Base-by-base conservation (phyloP, 768 basidiomycete genomes). In the Phylloporus rhodoxanthus region DNA sequence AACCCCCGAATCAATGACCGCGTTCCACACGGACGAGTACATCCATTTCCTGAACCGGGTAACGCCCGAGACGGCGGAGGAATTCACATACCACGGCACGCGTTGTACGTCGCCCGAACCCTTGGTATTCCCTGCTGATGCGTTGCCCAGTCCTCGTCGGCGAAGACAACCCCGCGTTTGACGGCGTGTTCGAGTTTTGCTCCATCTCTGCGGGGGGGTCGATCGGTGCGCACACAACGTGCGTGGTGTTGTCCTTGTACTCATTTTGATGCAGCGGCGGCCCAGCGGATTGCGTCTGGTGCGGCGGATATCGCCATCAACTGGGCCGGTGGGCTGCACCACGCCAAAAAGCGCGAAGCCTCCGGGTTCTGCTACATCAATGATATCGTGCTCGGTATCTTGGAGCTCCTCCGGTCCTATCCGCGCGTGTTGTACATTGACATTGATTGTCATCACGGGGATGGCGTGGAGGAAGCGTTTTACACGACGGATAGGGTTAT, bases 341-440 rank as follows among this genome's bases (percentile, higher is more conserved):
- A 99, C 67, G 96, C 96, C n/a, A 99, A 99, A 72, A 98, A 97
- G 67, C 81, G 89, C 48, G 96, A 97, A 71, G 96, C 95, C 0
- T 90, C 88, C 7, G 96, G 96, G 13, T 99, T 99, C 70, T 99
- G 96, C 75, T 99, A 98, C 74, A 85, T 98, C 70, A 99, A 99
- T 68, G 90, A 94, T 68, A 99, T 97, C 64, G 93, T 96, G 1
- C 83, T 98, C 21, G 87, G 84, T 38, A 95, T 96, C 33, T 77
- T 99, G 42, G 95, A 96, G 67, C 82, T 99, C 8, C 73, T 95
- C n/a, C 81, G 93, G 57, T 80, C 75, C 48, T 82, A 82, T 61
- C 77, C 89, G 3, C 84, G 96, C 46, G 95, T 99, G 14, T 72
- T 99, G 26, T 98, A 99, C 65, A 86, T 99, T 68, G 95, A 99